Evolutionary conservation across 495 filamentous ascomycete genomes (phyloP), one percentile per base, ranked within the genome.

Genomic region (Neurospora sp.): DNA sequence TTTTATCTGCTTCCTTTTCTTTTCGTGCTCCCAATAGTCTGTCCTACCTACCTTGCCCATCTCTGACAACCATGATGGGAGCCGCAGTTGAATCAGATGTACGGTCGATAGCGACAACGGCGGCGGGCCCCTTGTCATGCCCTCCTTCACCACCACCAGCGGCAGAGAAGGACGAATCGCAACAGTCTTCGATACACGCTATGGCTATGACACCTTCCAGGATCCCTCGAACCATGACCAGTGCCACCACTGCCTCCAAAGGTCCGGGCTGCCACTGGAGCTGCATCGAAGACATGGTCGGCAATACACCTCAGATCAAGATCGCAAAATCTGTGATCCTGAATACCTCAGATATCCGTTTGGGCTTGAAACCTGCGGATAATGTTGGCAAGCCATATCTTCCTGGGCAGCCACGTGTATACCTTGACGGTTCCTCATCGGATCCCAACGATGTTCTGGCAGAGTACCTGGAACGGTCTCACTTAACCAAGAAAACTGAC

Each of bases 371-470:
- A 44, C 41, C 41, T 18, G 41, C 41, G 41, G 41, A 71, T 8
- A n/a, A 61, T 27, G 39, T 18, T 10, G 38, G 70, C 31, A 75
- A 73, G 22, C 68, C 22, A 27, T 78, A 71, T 68, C 71, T 80
- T 6, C 78, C 78, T 7, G 78, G 78, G 27, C 77, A 80, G 35
- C 78, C 78, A 0, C 78, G 78, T 47, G 65, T 78, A 14, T 72
- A 69, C 3, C 74, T 80, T 8, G 37, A 74, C 39, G 27, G 61
- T 20, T 22, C 18, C 40, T 3, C 7, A 6, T 42, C 31, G 2
- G 44, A 38, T 31, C 65, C 39, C 14, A 59, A 74, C 18, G 70
- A 74, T 27, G 27, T 35, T 3, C 69, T 76, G 39, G 41, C 68
- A 38, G 20, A 73, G 10, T 79, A 79, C 65, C 47, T 79, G 8